Base-by-base conservation (phyloP, 2,329 filamentous ascomycete species). In the Dactylellina drechsleri region DNA sequence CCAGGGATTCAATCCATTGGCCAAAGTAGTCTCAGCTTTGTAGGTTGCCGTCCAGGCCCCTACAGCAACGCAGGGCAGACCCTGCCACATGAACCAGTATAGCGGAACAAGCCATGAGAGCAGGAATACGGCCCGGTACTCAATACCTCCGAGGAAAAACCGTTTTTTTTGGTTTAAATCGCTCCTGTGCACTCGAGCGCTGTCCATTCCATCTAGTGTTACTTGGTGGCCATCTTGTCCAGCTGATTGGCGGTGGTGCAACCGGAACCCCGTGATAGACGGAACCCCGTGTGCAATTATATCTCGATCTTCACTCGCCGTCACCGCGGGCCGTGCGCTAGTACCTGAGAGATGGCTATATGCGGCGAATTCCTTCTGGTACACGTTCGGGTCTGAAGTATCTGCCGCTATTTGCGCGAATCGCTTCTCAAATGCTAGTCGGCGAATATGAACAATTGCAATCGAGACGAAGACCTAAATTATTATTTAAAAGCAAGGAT, bases 1-100 rank as follows among this genome's bases (percentile, higher is more conserved):
- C 87, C 87, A 90, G 40, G 89, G 86, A 70, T 88, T 87, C 64
- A 89, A 84, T 12, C 85, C 87, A 79, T 91, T 90, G 3, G 80
- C 81, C 1, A 81, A 79, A 0, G 87, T 84, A 2, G 84, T 82
- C 7, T 82, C 81, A 0, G 86, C 82, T 50, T 84, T 83, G 76
- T 89, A 84, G 70, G 83, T 80, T 15, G 83, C 84, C 64, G 90
- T 86, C 84, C 87, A 91, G 15, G 87, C 87, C 8, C 86, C 89
- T 8, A 90, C 82, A 1, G 85, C 85, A n/a, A 90, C 78, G 75
- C 83, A 84, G 1, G 87, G 86, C 2, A 90, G 80, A 1, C 89
- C 66, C 79, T 90, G 88, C 84, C 86, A 90, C 1, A 83, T 75
- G 31, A 86, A 79, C 26, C 86, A 89, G 79, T 91, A 91, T 4